These are phyloP conservation scores for Raddia guianensis DNA, from an alignment of 176 grass and related monocot species.

Conservation along the genomic window DNA sequence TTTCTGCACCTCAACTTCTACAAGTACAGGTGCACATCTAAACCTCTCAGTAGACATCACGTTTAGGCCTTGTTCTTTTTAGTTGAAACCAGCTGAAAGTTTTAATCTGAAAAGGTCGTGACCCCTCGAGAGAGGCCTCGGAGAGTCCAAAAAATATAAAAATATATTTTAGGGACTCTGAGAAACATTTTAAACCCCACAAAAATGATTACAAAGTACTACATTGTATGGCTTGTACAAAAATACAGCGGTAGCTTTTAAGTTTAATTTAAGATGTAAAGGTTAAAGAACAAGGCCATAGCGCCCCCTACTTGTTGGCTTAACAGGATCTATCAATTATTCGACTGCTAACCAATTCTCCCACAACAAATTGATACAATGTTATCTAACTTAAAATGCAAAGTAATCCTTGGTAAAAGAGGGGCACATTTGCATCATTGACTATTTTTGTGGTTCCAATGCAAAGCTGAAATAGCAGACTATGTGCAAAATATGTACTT, in stretches of 20 bases:
- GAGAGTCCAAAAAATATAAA: no score
- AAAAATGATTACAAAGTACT: no score
- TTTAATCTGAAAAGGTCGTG: no score
- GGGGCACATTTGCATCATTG: background rate
- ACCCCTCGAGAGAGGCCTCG: no score
- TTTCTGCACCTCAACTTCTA: background rate
- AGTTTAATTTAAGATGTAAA: no score
- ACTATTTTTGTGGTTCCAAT: background rate
- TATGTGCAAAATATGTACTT: background rate
- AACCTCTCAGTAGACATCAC: background rate
- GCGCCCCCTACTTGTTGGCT: background rate
- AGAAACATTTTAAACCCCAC: no score
- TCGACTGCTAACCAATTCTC: background rate
- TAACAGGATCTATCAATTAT: background rate
- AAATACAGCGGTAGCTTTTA: no score
- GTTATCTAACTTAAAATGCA: constrained; percentile 12
- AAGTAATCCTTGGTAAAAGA: background rate
- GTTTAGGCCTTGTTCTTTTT: background rate
- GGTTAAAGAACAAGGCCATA: no score
- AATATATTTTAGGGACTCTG: no score
- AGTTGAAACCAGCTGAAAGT: no score
- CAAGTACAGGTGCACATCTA: constrained; percentile 5
- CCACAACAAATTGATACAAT: background rate
- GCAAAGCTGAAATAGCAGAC: constrained; percentile 9
- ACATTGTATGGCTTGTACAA: no score